Evolutionary conservation across 768 basidiomycete genomes (phyloP), one percentile per base, ranked within the genome.

Genomic region (Mycena maculata): DNA sequence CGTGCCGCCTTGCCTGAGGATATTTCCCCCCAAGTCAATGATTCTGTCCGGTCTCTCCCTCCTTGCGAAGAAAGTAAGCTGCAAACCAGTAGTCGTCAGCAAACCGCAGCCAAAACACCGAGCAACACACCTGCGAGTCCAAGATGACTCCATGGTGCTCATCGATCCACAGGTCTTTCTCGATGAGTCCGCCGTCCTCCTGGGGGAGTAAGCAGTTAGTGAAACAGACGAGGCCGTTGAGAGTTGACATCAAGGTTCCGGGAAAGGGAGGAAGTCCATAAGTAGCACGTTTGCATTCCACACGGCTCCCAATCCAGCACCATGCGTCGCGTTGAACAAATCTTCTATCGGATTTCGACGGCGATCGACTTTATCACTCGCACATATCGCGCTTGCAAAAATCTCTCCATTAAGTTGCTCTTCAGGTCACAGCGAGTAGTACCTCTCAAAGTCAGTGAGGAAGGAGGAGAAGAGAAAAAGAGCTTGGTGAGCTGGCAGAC

Each of bases 121-220:
- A 41, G 2, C 4, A 47, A 68, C 78, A 39, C 60, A 89, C 92
- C 82, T 93, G 91, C 15, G 92, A 85, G 77, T 94, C 89, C 41
- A 95, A 77, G 67, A 96, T 90, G 63, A 88, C 80, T 0, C 95
- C 95, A 25, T 87, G 84, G 7, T 81, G 80, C 72, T 92, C 86
- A 75, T 95, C 92, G 63, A 95, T 86, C 93, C 93, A 95, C 22
- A 95, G 81, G 72, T 95, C 93, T 72, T 88, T 87, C 75, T 90
- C 82, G 38, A 91, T 77, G 20, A 95, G 83, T 55, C 83, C 87
- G 20, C 94, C 94, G 73, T 95, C 93, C 75, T 95, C 93, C 60
- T 84, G 86, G 1, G 92, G 89, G 27, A 96, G 82, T 61, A 92
- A 77, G 71, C 94, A 94, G 78, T 96, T 95, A 41, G 94, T 95